These are phyloP conservation scores for Epipyxis sp. DNA, from an alignment of 108 stramenopile species.

Conservation along the genomic window DNA sequence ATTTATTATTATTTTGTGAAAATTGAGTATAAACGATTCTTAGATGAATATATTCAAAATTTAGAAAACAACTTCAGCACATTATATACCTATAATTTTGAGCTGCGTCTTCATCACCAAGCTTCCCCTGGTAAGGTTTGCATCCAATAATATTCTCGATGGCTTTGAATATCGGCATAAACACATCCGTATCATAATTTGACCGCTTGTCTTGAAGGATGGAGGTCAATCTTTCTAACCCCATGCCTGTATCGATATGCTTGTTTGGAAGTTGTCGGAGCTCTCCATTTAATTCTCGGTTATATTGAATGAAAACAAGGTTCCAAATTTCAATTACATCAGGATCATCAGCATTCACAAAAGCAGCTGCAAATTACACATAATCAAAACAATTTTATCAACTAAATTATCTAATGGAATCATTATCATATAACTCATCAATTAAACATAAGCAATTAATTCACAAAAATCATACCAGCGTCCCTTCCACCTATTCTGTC, in stretches of 20 bases:
- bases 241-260: conserved; percentile 61
- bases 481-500: conserved; percentile 46
- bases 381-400: too few relatives aligned
- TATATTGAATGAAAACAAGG: conserved; percentile 57
- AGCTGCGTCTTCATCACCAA: conserved; percentile 42
- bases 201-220: conserved; percentile 43
- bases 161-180: conserved; percentile 43
- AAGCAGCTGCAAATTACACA: neutral
- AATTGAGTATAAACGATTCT: too few relatives aligned
- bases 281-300: conserved; percentile 39
- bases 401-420: too few relatives aligned
- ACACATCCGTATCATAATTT: conserved; percentile 56
- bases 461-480: neutral
- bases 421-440: too few relatives aligned
- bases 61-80: neutral
- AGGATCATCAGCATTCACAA: conserved; percentile 52
- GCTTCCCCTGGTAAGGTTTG: conserved; percentile 37
- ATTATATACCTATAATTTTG: neutral
- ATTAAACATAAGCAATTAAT: too few relatives aligned
- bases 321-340: conserved; percentile 58
- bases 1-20: too few relatives aligned
- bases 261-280: conserved; percentile 41
- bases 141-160: conserved; percentile 28
- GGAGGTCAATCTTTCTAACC: conserved; percentile 49
- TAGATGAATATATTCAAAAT: too few relatives aligned